phyloP scores from a whole-genome alignment of 2,329 filamentous ascomycete species.

The Dryadomyces sulphureus region DNA sequence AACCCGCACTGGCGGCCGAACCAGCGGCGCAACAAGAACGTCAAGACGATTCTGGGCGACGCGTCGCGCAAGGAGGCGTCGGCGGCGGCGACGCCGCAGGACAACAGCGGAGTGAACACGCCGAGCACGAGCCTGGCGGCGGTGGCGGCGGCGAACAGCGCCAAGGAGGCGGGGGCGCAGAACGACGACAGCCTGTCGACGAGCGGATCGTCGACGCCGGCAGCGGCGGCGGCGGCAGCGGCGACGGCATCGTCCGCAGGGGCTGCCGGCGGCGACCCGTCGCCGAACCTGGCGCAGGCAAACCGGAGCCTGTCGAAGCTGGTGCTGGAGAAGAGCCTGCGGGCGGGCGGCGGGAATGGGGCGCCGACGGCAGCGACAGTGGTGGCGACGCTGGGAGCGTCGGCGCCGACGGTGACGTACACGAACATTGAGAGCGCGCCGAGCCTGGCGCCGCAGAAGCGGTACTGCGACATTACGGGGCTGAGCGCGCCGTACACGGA shows the following conservation, averaged over 20 bases:
- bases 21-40: constrained; percentile 94
- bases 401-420: constrained; percentile 68
- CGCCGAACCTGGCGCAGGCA: constrained; percentile 70
- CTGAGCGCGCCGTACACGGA: constrained; percentile 84
- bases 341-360: constrained; percentile 15
- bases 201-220: constrained; percentile 42
- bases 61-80: constrained; percentile 83
- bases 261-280: constrained; percentile 12
- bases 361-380: background rate
- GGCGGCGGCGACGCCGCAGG: constrained; percentile 61
- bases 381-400: constrained; percentile 13
- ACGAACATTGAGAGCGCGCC: constrained; percentile 90
- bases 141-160: constrained; percentile 15
- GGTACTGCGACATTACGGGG: constrained; percentile 93
- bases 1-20: constrained; percentile 83
- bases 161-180: background rate
- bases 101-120: constrained; percentile 60
- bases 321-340: constrained; percentile 70
- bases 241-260: constrained; percentile 17
- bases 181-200: constrained; percentile 38
- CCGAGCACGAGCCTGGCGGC: constrained; percentile 34
- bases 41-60: constrained; percentile 91
- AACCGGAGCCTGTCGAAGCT: constrained; percentile 75
- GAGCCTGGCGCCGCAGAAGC: constrained; percentile 67
- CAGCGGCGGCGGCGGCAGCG: constrained; percentile 33